Percentiles rank a stretch among this genome's conserved stretches.
phyloP scores from a whole-genome alignment of 179 eudicot species.

The Beta corolliflora region DNA sequence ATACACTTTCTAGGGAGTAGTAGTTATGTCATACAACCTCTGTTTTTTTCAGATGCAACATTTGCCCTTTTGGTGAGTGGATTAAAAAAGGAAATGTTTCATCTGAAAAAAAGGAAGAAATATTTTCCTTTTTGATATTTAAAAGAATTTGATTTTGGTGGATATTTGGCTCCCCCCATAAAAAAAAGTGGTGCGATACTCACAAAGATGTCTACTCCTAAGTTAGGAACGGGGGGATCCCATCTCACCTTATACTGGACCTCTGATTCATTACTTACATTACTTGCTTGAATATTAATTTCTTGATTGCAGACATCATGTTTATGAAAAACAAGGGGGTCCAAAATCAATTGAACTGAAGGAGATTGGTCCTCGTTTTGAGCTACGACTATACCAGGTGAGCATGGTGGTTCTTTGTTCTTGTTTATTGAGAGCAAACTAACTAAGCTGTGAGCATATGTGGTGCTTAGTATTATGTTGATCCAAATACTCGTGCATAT shows the following conservation, averaged over 20 bases:
- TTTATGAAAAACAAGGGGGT: constrained; percentile 88
- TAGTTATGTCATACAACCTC: too few relatives aligned
- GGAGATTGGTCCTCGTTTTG: constrained; percentile 98
- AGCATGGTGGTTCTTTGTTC: constrained; percentile 8
- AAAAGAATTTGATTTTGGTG: too few relatives aligned
- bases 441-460: not conserved
- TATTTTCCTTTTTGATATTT: too few relatives aligned
- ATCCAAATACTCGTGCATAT: too few relatives aligned
- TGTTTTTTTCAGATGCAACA: too few relatives aligned
- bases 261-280: not conserved
- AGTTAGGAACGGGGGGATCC: not conserved
- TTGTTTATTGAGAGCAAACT: not conserved
- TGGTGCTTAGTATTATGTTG: too few relatives aligned
- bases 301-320: constrained; percentile 82
- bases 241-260: not conserved
- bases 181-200: too few relatives aligned
- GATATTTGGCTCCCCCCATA: too few relatives aligned
- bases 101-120: too few relatives aligned
- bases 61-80: not conserved
- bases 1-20: not conserved
- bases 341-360: constrained; percentile 81
- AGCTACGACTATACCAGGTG: constrained; percentile 77
- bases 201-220: too few relatives aligned
- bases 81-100: too few relatives aligned
- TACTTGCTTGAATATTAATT: not conserved